A percentile compares a stretch with the other conserved stretches of the same genome.
Evolutionary conservation across 73 alveolate genomes (phyloP).

Genomic region (Effrenium voratum): DNA sequence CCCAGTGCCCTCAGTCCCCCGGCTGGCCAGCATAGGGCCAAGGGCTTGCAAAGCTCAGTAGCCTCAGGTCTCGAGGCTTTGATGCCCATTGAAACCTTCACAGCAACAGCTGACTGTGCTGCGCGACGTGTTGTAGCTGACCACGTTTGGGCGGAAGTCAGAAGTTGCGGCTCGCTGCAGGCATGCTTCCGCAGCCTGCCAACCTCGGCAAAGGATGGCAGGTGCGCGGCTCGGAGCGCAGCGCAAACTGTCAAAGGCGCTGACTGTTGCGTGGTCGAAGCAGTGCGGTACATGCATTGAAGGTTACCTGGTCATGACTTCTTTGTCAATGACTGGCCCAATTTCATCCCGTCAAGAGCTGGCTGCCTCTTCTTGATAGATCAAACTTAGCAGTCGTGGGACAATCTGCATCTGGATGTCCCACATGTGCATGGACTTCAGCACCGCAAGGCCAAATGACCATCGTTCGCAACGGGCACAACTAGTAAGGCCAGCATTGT

Average conservation of each 20-base stretch:
- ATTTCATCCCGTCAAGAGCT: no score
- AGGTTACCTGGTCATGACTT: conserved; percentile 15
- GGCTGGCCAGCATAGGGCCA: neutral
- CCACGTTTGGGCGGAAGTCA: neutral
- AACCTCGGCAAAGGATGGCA: neutral
- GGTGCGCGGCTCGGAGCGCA: neutral
- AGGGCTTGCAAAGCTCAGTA: no score
- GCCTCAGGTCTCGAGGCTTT: no score
- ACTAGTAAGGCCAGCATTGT: neutral
- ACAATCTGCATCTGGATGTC: neutral
- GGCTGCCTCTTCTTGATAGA: no score
- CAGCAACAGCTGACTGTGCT: neutral
- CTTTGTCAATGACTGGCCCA: no score
- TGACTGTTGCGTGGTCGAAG: neutral
- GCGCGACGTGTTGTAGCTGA: conserved; percentile 41
- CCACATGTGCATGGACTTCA: neutral
- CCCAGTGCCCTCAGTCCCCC: conserved; percentile 1
- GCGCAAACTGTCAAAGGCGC: neutral
- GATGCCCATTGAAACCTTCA: neutral
- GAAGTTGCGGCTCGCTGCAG: neutral
- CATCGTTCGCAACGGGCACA: neutral
- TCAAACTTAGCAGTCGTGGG: neutral
- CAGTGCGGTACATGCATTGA: conserved; percentile 1
- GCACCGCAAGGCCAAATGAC: neutral
- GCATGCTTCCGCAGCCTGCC: neutral